A percentile compares a stretch with the other conserved stretches of the same genome.
Conservation (phyloP, 305 asterid species). For the Salvia sclarea region DNA sequence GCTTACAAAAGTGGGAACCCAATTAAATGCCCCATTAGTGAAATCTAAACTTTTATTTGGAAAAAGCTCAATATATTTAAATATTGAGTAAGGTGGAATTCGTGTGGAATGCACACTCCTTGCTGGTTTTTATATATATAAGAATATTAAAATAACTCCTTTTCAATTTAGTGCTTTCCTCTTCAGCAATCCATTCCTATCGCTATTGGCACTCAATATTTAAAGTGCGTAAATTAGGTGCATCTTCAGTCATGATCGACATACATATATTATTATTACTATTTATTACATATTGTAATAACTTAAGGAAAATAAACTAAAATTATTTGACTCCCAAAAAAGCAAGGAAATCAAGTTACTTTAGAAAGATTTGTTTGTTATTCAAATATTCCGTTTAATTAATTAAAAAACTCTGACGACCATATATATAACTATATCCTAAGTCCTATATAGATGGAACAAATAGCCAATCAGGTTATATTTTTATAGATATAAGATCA, state of each 20-base stretch:
- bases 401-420: too few relatives aligned
- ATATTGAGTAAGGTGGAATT: conserved; percentile 37
- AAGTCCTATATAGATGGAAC: not conserved
- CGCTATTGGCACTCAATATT: conserved; percentile 16
- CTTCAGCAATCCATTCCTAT: conserved; percentile 43
- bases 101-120: conserved; percentile 62
- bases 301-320: not conserved
- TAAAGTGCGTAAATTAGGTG: conserved; percentile 27
- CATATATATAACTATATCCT: not conserved
- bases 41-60: not conserved
- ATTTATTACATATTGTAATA: too few relatives aligned
- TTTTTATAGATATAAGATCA: too few relatives aligned
- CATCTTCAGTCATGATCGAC: not conserved
- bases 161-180: too few relatives aligned
- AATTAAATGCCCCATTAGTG: conserved; percentile 20
- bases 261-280: not conserved
- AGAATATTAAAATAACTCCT: not conserved
- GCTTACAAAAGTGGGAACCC: conserved; percentile 19
- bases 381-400: not conserved
- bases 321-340: not conserved
- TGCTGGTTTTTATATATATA: conserved; percentile 7
- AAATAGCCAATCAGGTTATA: not conserved
- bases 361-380: not conserved
- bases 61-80: conserved; percentile 6
- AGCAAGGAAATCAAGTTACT: not conserved